phyloP scores from a whole-genome alignment of 257 asterid genomes.

The Solanum microdontum region DNA sequence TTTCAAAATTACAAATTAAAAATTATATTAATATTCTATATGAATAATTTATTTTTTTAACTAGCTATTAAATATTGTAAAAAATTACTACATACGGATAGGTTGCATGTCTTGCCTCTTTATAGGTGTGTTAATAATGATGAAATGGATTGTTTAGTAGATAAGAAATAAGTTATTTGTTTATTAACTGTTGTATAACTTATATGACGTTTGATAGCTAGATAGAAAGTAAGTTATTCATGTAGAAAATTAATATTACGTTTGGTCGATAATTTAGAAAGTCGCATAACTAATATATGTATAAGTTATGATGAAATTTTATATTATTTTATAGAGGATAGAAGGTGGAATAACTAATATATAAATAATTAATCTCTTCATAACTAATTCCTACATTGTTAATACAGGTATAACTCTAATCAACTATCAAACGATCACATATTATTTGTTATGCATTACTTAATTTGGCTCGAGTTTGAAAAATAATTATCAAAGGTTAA shows the following conservation, averaged over 20 bases:
- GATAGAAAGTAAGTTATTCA: background rate
- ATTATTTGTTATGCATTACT: no score
- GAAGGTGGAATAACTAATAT: no score
- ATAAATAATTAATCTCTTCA: no score
- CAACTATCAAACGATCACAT: background rate
- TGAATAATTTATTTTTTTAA: background rate
- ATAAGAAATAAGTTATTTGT: no score
- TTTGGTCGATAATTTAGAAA: background rate
- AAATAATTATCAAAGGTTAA: background rate
- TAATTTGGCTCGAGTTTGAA: background rate
- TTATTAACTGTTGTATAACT: no score
- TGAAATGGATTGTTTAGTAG: no score
- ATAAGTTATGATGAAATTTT: no score
- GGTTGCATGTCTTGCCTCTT: background rate
- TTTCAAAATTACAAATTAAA: no score
- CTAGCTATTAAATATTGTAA: background rate
- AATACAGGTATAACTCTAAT: no score
- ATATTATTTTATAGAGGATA: background rate
- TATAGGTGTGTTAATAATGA: background rate
- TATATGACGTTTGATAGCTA: background rate
- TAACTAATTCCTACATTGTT: no score
- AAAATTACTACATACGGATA: background rate
- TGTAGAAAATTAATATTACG: no score
- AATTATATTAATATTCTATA: background rate
- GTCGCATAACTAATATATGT: no score